Evolutionary conservation across 768 basidiomycete species (phyloP), one percentile per base, ranked within the genome.

Genomic region (Serendipita indica): DNA sequence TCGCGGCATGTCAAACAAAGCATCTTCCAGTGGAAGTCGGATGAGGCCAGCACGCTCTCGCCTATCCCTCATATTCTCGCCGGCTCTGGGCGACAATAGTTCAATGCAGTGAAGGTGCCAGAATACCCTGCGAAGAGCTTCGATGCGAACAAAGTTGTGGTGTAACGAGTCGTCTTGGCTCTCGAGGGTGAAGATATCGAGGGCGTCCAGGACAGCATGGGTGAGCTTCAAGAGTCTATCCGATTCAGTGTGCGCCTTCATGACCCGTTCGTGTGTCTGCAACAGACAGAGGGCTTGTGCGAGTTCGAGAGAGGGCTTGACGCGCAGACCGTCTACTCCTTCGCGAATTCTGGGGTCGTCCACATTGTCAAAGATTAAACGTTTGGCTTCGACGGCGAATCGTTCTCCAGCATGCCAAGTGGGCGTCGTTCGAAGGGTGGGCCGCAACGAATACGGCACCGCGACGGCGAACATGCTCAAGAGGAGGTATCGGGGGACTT

Each of bases 71-170:
- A n/a, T n/a, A n/a, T n/a, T n/a, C n/a, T n/a, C n/a, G n/a, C n/a
- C n/a, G n/a, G n/a, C n/a, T n/a, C n/a, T n/a, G 60, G 62, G 64
- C 39, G 69, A 69, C 25, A 77, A 71, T 63, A 72, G 69, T 65
- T 83, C 80, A 65, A 84, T 73, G 61, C 80, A 70, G 65, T 81
- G 79, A 60, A 86, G 79, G 58, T 86, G 73, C 86, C 87, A 89
- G 69, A 89, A 88, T 60, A 84, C 80, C 59, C 87, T 80, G 45
- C 87, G 82, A n/a, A 81, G 74, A 61, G 83, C 84, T 72, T 90
- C 63, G 20, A 39, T 32, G 16, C 41, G 58, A 28, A 63, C 27
- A 54, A 49, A 57, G 35, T 60, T 59, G 33, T 57, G 27, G 37
- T 12, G n/a, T 20, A 18, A 77, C 35, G 83, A 77, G 61, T 79